Evolutionary conservation across 1,284 basidiomycete genomes (phyloP).

Genomic region (Xanthoconium separans): DNA sequence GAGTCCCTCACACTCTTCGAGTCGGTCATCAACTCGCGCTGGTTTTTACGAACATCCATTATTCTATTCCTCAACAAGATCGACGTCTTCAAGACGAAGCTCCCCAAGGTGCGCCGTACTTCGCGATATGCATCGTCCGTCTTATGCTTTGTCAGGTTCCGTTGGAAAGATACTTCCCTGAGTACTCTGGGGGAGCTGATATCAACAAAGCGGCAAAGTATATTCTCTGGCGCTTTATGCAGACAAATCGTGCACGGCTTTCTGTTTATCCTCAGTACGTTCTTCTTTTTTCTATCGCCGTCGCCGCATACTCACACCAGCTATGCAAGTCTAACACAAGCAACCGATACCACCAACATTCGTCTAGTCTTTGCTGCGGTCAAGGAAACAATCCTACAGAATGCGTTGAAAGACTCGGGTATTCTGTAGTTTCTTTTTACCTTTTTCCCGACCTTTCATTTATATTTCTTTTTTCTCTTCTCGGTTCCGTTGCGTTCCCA

Average conservation of each 20-base stretch:
- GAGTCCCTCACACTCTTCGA: constrained; percentile 95
- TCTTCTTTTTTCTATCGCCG: neutral
- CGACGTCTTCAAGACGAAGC: constrained; percentile 92
- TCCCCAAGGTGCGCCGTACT: constrained; percentile 67
- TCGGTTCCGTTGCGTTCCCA: constrained; percentile 6
- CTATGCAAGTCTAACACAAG: constrained; percentile 65
- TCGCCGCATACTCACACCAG: neutral
- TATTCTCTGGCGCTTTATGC: constrained; percentile 96
- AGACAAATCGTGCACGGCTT: constrained; percentile 85
- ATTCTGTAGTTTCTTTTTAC: constrained; percentile 46
- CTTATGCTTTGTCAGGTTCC: constrained; percentile 52
- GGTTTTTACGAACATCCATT: constrained; percentile 93
- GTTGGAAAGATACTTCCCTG: constrained; percentile 88
- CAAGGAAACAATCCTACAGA: constrained; percentile 96
- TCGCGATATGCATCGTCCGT: fast-evolving
- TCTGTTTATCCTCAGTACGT: constrained; percentile 93
- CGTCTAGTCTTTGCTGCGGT: constrained; percentile 94
- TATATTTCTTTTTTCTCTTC: neutral
- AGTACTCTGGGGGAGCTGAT: constrained; percentile 91
- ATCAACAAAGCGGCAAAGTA: constrained; percentile 99
- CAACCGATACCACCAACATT: constrained; percentile 80
- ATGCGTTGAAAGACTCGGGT: constrained; percentile 81
- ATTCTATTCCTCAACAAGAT: constrained; percentile 96
- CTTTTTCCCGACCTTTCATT: neutral
- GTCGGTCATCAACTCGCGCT: constrained; percentile 95